phyloP scores from a whole-genome alignment of 1,284 basidiomycete genomes.

The Kalmanozyma brasiliensis region DNA sequence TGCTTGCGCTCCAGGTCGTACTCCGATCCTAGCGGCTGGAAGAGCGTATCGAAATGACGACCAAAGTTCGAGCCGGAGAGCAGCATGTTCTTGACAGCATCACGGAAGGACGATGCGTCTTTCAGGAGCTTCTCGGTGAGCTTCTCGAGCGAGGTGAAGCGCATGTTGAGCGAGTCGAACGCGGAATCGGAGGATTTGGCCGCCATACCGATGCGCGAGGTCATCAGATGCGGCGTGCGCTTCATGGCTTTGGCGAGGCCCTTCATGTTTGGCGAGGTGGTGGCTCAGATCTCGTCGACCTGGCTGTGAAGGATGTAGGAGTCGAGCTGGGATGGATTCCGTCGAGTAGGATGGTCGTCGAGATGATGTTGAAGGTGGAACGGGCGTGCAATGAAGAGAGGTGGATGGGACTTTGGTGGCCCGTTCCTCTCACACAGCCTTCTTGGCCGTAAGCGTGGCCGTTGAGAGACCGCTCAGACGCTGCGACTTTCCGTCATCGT shows the following conservation, averaged over 20 bases:
- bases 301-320: too few species aligned
- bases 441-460: neutral
- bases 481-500: constrained; percentile 2
- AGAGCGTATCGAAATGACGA: constrained; percentile 78
- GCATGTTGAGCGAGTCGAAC: constrained; percentile 63
- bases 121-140: constrained; percentile 89
- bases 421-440: too few species aligned
- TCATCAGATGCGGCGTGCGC: constrained; percentile 66
- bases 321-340: too few species aligned
- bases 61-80: constrained; percentile 81
- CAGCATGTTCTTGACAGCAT: constrained; percentile 75
- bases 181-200: constrained; percentile 63
- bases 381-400: too few species aligned
- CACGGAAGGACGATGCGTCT: constrained; percentile 87
- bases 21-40: constrained; percentile 72
- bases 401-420: too few species aligned
- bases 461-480: neutral
- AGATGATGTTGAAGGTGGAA: too few species aligned
- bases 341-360: too few species aligned
- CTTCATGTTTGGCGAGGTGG: constrained; percentile 46
- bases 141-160: constrained; percentile 81
- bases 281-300: too few species aligned
- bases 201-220: constrained; percentile 63
- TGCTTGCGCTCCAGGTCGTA: constrained; percentile 82
- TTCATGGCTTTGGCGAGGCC: constrained; percentile 60